Conservation (phyloP, 2,329 filamentous ascomycete genomes). For the Phoma sp. region DNA sequence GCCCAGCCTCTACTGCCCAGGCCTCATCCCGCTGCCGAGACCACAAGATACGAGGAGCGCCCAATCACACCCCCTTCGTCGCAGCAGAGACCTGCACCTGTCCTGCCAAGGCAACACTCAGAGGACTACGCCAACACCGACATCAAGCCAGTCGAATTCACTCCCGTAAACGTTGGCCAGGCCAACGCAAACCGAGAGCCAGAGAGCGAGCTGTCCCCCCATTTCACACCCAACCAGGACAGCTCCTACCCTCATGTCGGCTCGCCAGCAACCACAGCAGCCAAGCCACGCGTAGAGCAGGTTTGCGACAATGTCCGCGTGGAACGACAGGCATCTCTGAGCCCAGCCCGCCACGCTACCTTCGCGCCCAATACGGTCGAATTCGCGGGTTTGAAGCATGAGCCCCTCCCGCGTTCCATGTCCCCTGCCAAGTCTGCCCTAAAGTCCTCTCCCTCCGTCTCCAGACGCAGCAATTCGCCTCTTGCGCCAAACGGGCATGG, state of each 20-base stretch:
- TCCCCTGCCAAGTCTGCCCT: slow-evolving; percentile 80
- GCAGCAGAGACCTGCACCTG: slow-evolving; percentile 6
- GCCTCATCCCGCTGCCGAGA: slow-evolving; percentile 1
- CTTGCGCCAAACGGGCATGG: slow-evolving; percentile 60
- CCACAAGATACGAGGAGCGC: slow-evolving; percentile 12
- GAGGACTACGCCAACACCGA: slow-evolving; percentile 57
- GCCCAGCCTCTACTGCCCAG: slow-evolving; percentile 17
- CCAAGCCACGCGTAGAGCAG: slow-evolving; percentile 14
- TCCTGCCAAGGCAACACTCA: slow-evolving; percentile 23
- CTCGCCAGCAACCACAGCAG: slow-evolving; percentile 15
- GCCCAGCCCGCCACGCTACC: slow-evolving; percentile 71
- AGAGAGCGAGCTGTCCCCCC: slow-evolving; percentile 26
- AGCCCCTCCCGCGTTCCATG: slow-evolving; percentile 72
- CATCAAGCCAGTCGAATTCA: slow-evolving; percentile 12
- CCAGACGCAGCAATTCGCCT: slow-evolving; percentile 51
- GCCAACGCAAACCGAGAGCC: slow-evolving; percentile 29
- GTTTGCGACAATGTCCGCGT: slow-evolving; percentile 27
- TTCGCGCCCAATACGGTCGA: slow-evolving; percentile 66
- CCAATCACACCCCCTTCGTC: slow-evolving; percentile 12
- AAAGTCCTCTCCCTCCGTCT: slow-evolving; percentile 67
- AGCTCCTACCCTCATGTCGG: slow-evolving; percentile 34
- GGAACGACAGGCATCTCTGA: slow-evolving; percentile 54
- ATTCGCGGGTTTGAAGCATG: slow-evolving; percentile 64
- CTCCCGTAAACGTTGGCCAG: slow-evolving; percentile 24
- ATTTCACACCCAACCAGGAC: slow-evolving; percentile 33